Conservation (phyloP, 176 grass and related monocot species). For the Triticum turgidum region DNA sequence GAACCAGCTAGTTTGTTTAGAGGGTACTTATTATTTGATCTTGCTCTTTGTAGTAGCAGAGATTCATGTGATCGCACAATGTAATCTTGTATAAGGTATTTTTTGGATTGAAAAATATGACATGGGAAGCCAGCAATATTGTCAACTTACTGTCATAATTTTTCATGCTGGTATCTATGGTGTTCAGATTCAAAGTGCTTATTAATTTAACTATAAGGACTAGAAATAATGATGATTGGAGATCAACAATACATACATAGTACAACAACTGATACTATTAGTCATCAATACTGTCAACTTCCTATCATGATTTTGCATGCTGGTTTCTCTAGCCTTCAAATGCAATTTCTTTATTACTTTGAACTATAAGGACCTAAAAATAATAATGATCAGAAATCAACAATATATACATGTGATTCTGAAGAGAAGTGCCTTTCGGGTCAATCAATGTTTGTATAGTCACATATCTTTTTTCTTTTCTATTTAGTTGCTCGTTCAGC, state of each 20-base stretch:
- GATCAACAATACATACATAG: slow-evolving; percentile 6
- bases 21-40: slow-evolving; percentile 25
- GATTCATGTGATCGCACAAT: slow-evolving; percentile 30
- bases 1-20: slow-evolving; percentile 11
- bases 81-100: slow-evolving; percentile 34
- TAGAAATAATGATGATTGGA: background rate
- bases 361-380: background rate
- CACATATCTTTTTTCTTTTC: background rate
- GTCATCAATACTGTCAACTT: background rate
- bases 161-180: slow-evolving; percentile 10
- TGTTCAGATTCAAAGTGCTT: background rate
- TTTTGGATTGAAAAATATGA: slow-evolving; percentile 27
- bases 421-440: background rate
- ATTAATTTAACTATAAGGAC: background rate
- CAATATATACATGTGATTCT: background rate
- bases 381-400: slow-evolving; percentile 1
- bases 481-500: background rate
- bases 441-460: background rate
- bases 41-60: slow-evolving; percentile 6
- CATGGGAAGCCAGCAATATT: background rate
- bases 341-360: background rate
- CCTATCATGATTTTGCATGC: background rate
- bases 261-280: too few species aligned
- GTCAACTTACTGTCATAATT: background rate
- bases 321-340: background rate